Conservation (phyloP, 2,329 filamentous ascomycete genomes). For the Akanthomyces uredinophilus region DNA sequence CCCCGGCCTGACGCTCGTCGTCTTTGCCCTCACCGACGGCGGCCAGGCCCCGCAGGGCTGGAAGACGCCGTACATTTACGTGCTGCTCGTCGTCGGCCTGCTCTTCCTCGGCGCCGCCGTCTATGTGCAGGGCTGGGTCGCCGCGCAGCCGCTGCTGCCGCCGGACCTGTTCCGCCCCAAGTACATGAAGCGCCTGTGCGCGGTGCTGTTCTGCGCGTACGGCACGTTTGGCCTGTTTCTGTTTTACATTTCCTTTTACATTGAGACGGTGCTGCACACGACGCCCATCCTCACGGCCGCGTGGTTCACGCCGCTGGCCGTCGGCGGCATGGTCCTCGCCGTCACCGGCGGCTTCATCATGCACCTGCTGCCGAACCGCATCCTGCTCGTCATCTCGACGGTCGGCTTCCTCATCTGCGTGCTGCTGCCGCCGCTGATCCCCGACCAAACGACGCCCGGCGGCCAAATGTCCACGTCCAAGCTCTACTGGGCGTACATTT, state of each 20-base stretch:
- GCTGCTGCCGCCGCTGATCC: conserved; percentile 61
- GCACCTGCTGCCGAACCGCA: conserved; percentile 57
- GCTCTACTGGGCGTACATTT: conserved; percentile 67
- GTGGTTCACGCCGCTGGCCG: conserved; percentile 63
- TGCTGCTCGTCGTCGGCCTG: conserved; percentile 58
- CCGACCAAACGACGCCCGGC: conserved; percentile 38
- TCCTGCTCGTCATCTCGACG: conserved; percentile 58
- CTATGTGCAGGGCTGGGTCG: conserved; percentile 69
- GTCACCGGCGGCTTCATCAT: conserved; percentile 60
- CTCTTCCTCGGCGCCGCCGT: conserved; percentile 55
- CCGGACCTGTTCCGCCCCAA: conserved; percentile 63
- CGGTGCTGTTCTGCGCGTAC: conserved; percentile 61
- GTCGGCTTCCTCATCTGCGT: conserved; percentile 53
- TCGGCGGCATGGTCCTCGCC: conserved; percentile 63
- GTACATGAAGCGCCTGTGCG: conserved; percentile 59
- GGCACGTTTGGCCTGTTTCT: conserved; percentile 64
- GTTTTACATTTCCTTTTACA: conserved; percentile 65
- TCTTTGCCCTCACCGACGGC: conserved; percentile 71
- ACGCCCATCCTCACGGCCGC: conserved; percentile 58
- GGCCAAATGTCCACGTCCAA: conserved; percentile 21
- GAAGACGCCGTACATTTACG: conserved; percentile 67
- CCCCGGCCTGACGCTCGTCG: conserved; percentile 61
- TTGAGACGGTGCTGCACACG: conserved; percentile 55
- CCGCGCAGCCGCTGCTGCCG: conserved; percentile 63
- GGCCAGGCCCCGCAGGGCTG: conserved; percentile 64